Evolutionary conservation across 1,284 basidiomycete species (phyloP).

Genomic region (Earliella scabrosa): DNA sequence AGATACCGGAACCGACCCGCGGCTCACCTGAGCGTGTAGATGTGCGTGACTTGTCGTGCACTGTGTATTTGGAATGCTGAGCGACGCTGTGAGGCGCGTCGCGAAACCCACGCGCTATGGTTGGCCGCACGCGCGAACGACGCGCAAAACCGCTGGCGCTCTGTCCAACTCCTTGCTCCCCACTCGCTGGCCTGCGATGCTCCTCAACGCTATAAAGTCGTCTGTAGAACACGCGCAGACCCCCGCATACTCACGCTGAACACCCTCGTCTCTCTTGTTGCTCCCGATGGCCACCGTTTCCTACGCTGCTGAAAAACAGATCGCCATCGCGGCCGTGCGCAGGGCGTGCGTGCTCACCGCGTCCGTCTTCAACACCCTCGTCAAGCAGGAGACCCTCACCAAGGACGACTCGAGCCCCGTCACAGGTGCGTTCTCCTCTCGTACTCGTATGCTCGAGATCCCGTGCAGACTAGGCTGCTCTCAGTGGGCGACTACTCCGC

Average conservation of each 20-base stretch:
- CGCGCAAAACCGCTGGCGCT: conserved; percentile 1
- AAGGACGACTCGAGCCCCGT: conserved; percentile 97
- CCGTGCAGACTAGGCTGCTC: background rate
- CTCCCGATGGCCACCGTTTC: conserved; percentile 35
- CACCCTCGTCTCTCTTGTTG: too few relatives aligned
- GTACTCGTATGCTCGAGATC: background rate
- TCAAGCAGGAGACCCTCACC: conserved; percentile 85
- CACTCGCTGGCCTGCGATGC: conserved; percentile 24
- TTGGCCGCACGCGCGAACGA: conserved; percentile 13
- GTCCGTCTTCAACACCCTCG: conserved; percentile 87
- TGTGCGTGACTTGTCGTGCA: too few relatives aligned
- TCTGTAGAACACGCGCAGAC: conserved; percentile 12
- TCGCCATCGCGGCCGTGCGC: conserved; percentile 90
- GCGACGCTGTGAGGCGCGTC: conserved; percentile 14
- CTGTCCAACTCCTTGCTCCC: conserved; percentile 9
- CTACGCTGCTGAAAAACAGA: conserved; percentile 60
- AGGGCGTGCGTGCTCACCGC: conserved; percentile 86
- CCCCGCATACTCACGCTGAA: background rate
- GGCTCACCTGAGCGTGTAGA: too few relatives aligned
- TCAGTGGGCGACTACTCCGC: conserved; percentile 90
- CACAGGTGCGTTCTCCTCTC: conserved; percentile 65
- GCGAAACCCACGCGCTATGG: conserved; percentile 12
- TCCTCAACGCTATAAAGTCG: conserved; percentile 21
- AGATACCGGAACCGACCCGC: too few relatives aligned
- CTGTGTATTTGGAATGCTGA: conserved; percentile 30